phyloP scores from a whole-genome alignment of 164 flowering plant species.

The Nelumbo lutea region DNA sequence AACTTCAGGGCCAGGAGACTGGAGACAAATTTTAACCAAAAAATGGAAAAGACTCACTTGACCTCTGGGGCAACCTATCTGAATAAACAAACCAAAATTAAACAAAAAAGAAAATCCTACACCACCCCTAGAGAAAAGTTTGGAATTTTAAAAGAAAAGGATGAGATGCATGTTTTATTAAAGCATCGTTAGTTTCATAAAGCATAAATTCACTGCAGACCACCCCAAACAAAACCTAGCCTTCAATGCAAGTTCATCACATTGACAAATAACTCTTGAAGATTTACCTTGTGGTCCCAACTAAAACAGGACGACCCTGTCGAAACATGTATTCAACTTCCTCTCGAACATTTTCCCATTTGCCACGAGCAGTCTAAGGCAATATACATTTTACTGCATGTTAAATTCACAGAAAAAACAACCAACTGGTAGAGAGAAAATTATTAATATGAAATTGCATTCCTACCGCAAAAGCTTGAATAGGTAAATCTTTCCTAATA shows the following conservation, averaged over 20 bases:
- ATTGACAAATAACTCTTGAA: constrained; percentile 8
- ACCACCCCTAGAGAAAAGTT: too few relatives aligned
- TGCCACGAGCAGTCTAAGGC: constrained; percentile 81
- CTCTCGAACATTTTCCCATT: constrained; percentile 75
- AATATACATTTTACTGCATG: constrained; percentile 3
- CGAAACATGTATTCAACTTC: constrained; percentile 86
- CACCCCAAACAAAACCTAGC: not conserved
- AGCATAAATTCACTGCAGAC: not conserved
- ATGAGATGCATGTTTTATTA: not conserved
- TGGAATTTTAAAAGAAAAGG: too few relatives aligned
- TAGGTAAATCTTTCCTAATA: constrained; percentile 86
- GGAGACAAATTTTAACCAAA: too few relatives aligned
- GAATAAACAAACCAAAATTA: too few relatives aligned
- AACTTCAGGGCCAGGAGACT: too few relatives aligned
- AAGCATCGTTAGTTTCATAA: not conserved
- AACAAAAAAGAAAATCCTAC: too few relatives aligned
- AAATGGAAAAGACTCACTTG: too few relatives aligned
- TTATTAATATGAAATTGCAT: constrained; percentile 1
- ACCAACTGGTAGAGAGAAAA: too few relatives aligned
- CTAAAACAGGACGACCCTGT: constrained; percentile 93
- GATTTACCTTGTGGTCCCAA: constrained; percentile 92
- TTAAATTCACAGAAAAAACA: not conserved
- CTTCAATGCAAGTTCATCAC: not conserved
- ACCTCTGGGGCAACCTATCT: too few relatives aligned
- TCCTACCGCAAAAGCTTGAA: constrained; percentile 94